phyloP scores from a whole-genome alignment of 495 filamentous ascomycete genomes.

The Daldinia decipiens region DNA sequence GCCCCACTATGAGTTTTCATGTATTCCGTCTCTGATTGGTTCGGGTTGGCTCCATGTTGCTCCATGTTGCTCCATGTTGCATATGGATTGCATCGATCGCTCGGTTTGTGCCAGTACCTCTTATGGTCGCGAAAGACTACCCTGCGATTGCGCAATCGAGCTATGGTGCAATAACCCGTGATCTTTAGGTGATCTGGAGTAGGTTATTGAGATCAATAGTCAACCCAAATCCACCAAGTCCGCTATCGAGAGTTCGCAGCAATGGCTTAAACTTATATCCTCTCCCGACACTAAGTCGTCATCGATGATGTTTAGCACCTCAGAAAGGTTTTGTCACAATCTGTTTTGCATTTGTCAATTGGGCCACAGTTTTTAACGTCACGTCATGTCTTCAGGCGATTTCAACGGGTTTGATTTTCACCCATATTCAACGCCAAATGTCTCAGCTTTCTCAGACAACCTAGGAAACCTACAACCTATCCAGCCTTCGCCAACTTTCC shows the following conservation, averaged over 20 bases:
- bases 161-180: slow-evolving; percentile 52
- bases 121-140: slow-evolving; percentile 42
- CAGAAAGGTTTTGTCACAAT: slow-evolving; percentile 31
- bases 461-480: slow-evolving; percentile 60
- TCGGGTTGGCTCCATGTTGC: slow-evolving; percentile 29
- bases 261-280: slow-evolving; percentile 41
- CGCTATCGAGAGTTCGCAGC: slow-evolving; percentile 39
- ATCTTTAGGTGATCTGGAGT: slow-evolving; percentile 50
- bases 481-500: slow-evolving; percentile 55
- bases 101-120: slow-evolving; percentile 34
- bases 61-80: slow-evolving; percentile 33
- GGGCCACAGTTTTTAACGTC: slow-evolving; percentile 44
- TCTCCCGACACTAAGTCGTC: slow-evolving; percentile 42
- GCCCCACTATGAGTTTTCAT: slow-evolving; percentile 28
- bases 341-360: slow-evolving; percentile 40
- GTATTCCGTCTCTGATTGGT: slow-evolving; percentile 35
- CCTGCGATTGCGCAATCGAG: slow-evolving; percentile 50
- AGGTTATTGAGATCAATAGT: slow-evolving; percentile 35
- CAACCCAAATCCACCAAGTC: slow-evolving; percentile 37
- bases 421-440: slow-evolving; percentile 59
- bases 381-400: slow-evolving; percentile 61
- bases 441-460: slow-evolving; percentile 56
- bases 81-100: slow-evolving; percentile 41
- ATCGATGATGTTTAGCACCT: slow-evolving; percentile 46
- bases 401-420: slow-evolving; percentile 61